Conservation (phyloP, 345 rosid species). For the Salix arbutifolia region DNA sequence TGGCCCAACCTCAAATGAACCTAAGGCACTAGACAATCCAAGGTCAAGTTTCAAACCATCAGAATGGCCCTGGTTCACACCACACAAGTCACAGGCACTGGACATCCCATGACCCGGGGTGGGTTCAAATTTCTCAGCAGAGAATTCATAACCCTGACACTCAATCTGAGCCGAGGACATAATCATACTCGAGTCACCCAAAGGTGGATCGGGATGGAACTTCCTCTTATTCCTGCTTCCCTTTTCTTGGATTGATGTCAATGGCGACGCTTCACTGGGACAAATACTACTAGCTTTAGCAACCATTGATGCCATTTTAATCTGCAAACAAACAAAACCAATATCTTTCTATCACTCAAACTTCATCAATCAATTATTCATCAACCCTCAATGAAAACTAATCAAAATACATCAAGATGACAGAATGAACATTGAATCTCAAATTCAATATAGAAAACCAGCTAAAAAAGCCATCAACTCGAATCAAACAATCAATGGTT, state of each 20-base stretch:
- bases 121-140: conserved; percentile 58
- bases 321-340: conserved; percentile 31
- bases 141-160: conserved; percentile 51
- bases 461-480: conserved; percentile 21
- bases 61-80: conserved; percentile 39
- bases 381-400: conserved; percentile 12
- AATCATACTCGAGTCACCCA: conserved; percentile 38
- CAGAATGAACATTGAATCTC: not conserved
- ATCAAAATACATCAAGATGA: conserved; percentile 11
- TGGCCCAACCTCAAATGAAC: conserved; percentile 42
- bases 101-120: conserved; percentile 37
- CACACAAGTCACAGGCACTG: conserved; percentile 42
- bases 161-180: conserved; percentile 37
- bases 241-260: conserved; percentile 62
- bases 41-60: conserved; percentile 62
- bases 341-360: conserved; percentile 4
- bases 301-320: conserved; percentile 59
- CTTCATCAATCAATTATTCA: conserved; percentile 4
- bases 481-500: conserved; percentile 4
- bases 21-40: conserved; percentile 38
- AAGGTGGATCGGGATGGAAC: conserved; percentile 71
- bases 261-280: conserved; percentile 38
- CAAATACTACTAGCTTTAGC: conserved; percentile 41
- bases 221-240: conserved; percentile 89
- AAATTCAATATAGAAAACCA: not conserved